Conservation (phyloP, 495 filamentous ascomycete species). For the Xylaria venustula region DNA sequence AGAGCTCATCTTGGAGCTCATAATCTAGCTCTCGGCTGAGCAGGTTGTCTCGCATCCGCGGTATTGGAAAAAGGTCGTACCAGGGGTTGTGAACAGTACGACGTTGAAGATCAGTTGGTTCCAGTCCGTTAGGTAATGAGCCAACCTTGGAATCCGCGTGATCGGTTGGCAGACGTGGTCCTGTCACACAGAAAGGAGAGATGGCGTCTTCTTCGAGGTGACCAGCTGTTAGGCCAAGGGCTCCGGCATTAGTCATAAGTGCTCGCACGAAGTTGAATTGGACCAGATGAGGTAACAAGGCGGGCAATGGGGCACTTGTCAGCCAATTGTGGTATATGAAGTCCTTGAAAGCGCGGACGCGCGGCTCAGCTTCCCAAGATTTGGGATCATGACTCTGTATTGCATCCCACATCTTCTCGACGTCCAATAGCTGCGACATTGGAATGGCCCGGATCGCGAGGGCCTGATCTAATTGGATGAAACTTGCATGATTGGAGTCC, state of each 20-base stretch:
- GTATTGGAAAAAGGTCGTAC: conserved; percentile 23
- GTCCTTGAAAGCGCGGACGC: conserved; percentile 11
- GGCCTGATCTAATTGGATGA: background rate
- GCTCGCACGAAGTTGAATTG: conserved; percentile 23
- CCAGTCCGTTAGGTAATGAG: background rate
- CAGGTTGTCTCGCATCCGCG: conserved; percentile 24
- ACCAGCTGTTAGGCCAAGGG: background rate
- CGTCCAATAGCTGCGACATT: background rate
- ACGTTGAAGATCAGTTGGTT: conserved; percentile 20
- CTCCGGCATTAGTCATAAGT: conserved; percentile 6
- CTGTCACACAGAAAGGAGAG: background rate
- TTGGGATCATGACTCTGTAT: background rate
- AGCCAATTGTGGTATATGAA: conserved; percentile 4
- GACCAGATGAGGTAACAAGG: conserved; percentile 12
- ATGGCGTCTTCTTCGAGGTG: background rate
- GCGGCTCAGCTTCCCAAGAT: background rate
- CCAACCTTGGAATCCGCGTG: background rate
- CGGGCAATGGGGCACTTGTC: conserved; percentile 3
- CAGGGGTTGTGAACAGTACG: conserved; percentile 22
- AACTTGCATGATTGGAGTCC: background rate
- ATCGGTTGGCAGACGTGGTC: background rate
- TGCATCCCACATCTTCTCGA: background rate
- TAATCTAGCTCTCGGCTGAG: conserved; percentile 6
- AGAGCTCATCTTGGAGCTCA: conserved; percentile 8
- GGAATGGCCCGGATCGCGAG: background rate